Evolutionary conservation across 345 rosid genomes (phyloP).

Genomic region (Crucihimalaya himalaica): DNA sequence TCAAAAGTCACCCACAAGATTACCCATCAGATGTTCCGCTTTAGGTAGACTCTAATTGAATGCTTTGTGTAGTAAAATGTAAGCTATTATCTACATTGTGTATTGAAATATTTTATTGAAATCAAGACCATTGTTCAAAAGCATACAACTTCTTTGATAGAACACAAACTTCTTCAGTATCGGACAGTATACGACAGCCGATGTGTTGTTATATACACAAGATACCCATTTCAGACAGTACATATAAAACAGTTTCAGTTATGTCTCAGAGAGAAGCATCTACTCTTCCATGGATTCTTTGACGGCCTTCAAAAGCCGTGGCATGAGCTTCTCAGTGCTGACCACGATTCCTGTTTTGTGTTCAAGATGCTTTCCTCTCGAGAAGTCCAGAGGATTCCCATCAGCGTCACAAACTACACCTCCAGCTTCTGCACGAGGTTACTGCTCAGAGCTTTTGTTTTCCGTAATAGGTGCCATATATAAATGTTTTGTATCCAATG

Average conservation of each 20-base stretch:
- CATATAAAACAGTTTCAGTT: conserved; percentile 3
- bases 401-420: conserved; percentile 67
- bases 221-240: neutral
- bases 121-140: conserved; percentile 2
- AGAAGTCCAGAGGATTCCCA: conserved; percentile 72
- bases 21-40: conserved; percentile 70
- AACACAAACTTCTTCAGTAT: conserved; percentile 5
- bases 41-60: conserved; percentile 29
- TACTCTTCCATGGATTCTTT: conserved; percentile 58
- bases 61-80: conserved; percentile 21
- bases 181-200: neutral
- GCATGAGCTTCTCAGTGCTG: conserved; percentile 72
- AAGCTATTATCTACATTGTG: neutral
- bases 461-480: neutral
- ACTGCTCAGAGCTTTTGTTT: neutral
- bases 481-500: neutral
- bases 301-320: conserved; percentile 66
- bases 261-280: conserved; percentile 30
- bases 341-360: conserved; percentile 61
- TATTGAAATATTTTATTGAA: neutral
- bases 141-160: conserved; percentile 3
- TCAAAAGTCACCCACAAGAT: conserved; percentile 62
- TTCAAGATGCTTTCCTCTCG: conserved; percentile 62
- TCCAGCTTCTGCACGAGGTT: conserved; percentile 70
- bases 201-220: neutral